Evolutionary conservation across 768 basidiomycete genomes (phyloP).

Genomic region (Boletus vermiculosoides): DNA sequence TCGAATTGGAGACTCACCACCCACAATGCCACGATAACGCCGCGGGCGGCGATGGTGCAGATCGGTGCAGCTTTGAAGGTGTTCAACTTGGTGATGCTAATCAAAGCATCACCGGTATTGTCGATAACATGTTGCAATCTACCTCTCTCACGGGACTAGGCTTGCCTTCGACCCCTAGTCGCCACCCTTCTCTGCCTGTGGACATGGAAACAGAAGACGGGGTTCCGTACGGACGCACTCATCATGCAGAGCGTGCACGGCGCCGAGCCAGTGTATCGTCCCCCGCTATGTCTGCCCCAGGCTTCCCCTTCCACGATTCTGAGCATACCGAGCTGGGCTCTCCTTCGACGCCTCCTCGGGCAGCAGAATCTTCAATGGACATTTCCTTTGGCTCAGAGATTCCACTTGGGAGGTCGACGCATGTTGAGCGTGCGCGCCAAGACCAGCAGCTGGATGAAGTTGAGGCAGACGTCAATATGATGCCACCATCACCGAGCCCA

Average conservation of each 20-base stretch:
- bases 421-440: conserved; percentile 36
- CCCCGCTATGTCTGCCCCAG: conserved; percentile 34
- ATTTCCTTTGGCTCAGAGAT: conserved; percentile 13
- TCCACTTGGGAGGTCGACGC: conserved; percentile 39
- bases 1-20: conserved; percentile 10
- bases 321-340: conserved; percentile 14
- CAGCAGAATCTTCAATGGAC: conserved; percentile 25
- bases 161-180: conserved; percentile 37
- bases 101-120: conserved; percentile 65
- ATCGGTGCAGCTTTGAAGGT: conserved; percentile 39
- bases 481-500: conserved; percentile 52
- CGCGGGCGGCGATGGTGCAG: neutral
- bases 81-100: conserved; percentile 43
- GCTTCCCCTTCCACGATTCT: conserved; percentile 35
- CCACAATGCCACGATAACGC: conserved; percentile 10
- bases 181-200: conserved; percentile 41
- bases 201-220: conserved; percentile 63
- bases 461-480: conserved; percentile 42
- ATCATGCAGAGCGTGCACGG: conserved; percentile 53
- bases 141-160: conserved; percentile 24
- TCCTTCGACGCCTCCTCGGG: conserved; percentile 25
- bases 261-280: conserved; percentile 33
- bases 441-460: conserved; percentile 29
- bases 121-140: conserved; percentile 62
- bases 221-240: conserved; percentile 60